These are phyloP conservation scores for Kwoniella europaea DNA, from an alignment of 768 basidiomycete genomes.

Conservation along the genomic window DNA sequence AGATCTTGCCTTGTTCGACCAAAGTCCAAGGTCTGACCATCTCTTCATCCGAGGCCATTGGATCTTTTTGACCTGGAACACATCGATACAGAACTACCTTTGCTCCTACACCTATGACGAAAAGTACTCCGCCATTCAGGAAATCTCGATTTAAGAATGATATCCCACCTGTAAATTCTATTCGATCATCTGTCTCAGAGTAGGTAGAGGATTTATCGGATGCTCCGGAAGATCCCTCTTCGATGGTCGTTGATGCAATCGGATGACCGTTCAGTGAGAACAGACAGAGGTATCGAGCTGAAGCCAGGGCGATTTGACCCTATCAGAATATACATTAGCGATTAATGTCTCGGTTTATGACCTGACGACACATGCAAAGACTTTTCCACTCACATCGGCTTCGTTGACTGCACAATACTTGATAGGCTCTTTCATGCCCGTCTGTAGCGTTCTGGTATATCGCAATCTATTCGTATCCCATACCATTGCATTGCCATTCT, in stretches of 20 bases:
- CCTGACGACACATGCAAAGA: too few relatives aligned
- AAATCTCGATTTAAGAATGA: constrained; percentile 91
- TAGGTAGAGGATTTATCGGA: constrained; percentile 53
- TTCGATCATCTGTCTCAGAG: constrained; percentile 62
- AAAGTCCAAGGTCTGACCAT: constrained; percentile 68
- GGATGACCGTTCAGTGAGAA: constrained; percentile 86
- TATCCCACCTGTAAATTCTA: constrained; percentile 68
- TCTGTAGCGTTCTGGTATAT: constrained; percentile 72
- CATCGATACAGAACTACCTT: constrained; percentile 81
- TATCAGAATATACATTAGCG: constrained; percentile 53
- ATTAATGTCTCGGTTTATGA: neutral
- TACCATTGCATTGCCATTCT: constrained; percentile 79
- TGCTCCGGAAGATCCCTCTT: constrained; percentile 15
- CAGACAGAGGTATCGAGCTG: constrained; percentile 70
- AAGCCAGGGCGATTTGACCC: constrained; percentile 89
- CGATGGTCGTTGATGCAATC: constrained; percentile 64
- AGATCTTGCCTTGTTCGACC: constrained; percentile 71
- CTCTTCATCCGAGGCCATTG: constrained; percentile 66
- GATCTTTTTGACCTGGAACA: constrained; percentile 67
- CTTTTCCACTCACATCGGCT: constrained; percentile 69
- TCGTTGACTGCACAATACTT: constrained; percentile 79
- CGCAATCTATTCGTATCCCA: constrained; percentile 88
- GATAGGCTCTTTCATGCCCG: constrained; percentile 71
- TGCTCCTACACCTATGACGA: constrained; percentile 76
- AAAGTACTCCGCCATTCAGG: constrained; percentile 75